phyloP scores from a whole-genome alignment of 257 asterid genomes.

The Penstemon barbatus region DNA sequence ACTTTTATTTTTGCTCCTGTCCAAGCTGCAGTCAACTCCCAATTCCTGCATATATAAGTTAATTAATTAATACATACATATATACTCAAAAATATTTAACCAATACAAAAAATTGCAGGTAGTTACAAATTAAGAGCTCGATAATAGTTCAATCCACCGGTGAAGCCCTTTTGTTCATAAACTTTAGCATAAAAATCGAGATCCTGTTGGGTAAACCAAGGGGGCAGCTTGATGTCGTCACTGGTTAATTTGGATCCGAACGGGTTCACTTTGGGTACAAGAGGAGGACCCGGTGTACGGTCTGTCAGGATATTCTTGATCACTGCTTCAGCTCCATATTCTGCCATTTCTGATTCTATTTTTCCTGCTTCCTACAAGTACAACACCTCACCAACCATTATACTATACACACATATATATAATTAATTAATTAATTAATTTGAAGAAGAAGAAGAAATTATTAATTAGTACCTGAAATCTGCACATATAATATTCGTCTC shows the following conservation, averaged over 20 bases:
- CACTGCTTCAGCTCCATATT: slow-evolving; percentile 58
- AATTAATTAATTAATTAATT: too few relatives aligned
- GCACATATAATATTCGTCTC: slow-evolving; percentile 88
- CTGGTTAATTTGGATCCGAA: slow-evolving; percentile 40
- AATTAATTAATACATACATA: too few relatives aligned
- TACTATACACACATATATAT: too few relatives aligned
- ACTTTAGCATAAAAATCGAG: slow-evolving; percentile 57
- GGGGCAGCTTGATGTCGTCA: slow-evolving; percentile 44
- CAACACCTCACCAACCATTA: too few relatives aligned
- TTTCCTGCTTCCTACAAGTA: slow-evolving; percentile 62
- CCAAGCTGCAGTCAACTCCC: slow-evolving; percentile 91
- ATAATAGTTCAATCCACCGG: slow-evolving; percentile 89
- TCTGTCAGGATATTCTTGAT: slow-evolving; percentile 62
- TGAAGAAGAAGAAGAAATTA: too few relatives aligned
- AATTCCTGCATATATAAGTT: slow-evolving; percentile 43
- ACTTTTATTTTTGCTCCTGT: slow-evolving; percentile 65
- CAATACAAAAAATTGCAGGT: too few relatives aligned
- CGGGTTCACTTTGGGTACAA: slow-evolving; percentile 58
- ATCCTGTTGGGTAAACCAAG: slow-evolving; percentile 69
- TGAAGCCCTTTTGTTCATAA: slow-evolving; percentile 66
- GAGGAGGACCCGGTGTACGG: slow-evolving; percentile 65
- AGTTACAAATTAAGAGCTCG: slow-evolving; percentile 63
- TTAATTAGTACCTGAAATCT: slow-evolving; percentile 71
- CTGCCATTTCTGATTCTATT: slow-evolving; percentile 68
- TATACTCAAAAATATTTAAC: too few relatives aligned